Percentiles rank a stretch among this genome's conserved stretches.
Evolutionary conservation across 2,329 filamentous ascomycete species (phyloP).

Genomic region (Grosmannia penicillata): DNA sequence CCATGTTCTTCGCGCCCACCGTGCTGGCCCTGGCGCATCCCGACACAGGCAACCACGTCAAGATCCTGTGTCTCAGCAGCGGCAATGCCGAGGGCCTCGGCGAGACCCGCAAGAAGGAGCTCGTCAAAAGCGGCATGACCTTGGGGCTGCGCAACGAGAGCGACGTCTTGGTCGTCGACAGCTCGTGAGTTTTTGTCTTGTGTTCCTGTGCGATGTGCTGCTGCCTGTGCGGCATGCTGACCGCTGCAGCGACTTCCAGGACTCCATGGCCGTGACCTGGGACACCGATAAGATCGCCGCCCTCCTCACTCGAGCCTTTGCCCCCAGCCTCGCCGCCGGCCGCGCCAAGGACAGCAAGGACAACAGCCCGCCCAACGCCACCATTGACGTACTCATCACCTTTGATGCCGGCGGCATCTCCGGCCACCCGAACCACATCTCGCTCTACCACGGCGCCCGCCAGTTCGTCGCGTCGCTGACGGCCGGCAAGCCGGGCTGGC

Average conservation of each 20-base stretch:
- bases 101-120: constrained; percentile 65
- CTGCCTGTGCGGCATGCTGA: background rate
- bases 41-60: constrained; percentile 73
- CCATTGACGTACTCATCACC: constrained; percentile 73
- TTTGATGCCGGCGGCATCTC: constrained; percentile 79
- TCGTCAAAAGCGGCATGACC: constrained; percentile 62
- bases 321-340: constrained; percentile 39
- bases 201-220: no score
- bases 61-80: constrained; percentile 84
- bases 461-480: constrained; percentile 56
- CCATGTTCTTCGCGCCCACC: constrained; percentile 96
- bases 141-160: constrained; percentile 62
- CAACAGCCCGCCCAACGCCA: constrained; percentile 25
- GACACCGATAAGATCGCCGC: constrained; percentile 52
- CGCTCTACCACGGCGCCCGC: constrained; percentile 68
- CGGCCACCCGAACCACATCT: constrained; percentile 84
- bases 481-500: constrained; percentile 46
- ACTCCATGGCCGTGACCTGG: constrained; percentile 78
- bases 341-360: constrained; percentile 10
- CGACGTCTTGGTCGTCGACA: constrained; percentile 77
- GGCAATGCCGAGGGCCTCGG: constrained; percentile 84
- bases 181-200: constrained; percentile 37
- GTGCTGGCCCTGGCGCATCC: constrained; percentile 72
- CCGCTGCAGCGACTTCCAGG: constrained; percentile 50
- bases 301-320: constrained; percentile 60